These are phyloP conservation scores for Mucuna pruriens DNA, from an alignment of 306 rosid species.

Conservation along the genomic window DNA sequence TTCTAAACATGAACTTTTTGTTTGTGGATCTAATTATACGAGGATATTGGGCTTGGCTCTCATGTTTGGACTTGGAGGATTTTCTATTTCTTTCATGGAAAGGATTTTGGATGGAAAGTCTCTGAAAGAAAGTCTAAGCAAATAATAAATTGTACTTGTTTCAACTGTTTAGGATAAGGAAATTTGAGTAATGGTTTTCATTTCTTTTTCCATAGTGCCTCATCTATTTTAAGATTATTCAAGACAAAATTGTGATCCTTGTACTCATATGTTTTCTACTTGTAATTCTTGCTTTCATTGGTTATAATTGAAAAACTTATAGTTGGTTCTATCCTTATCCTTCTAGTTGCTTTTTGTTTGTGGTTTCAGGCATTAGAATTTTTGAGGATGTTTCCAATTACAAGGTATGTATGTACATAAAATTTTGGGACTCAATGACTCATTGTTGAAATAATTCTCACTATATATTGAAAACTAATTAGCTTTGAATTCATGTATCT, in stretches of 20 bases:
- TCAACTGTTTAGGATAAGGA: not conserved
- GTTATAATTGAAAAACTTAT: not conserved
- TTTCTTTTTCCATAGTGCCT: not conserved
- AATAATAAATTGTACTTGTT: not conserved
- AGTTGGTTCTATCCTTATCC: slow-evolving; percentile 17
- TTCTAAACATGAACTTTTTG: not conserved
- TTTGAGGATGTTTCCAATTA: slow-evolving; percentile 77
- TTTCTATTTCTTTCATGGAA: not conserved
- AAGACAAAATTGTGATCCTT: not conserved
- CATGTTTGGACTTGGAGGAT: not conserved
- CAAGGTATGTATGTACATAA: slow-evolving; percentile 54
- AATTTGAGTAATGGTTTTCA: not conserved
- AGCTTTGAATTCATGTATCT: slow-evolving; percentile 7
- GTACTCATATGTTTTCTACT: not conserved
- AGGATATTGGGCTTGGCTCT: not conserved
- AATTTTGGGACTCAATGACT: not conserved
- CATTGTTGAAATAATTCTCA: not conserved
- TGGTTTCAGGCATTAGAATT: slow-evolving; percentile 83
- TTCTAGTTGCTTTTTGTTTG: slow-evolving; percentile 29
- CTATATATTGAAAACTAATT: slow-evolving; percentile 24
- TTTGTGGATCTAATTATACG: not conserved
- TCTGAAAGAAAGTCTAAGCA: no score
- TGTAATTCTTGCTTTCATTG: slow-evolving; percentile 17
- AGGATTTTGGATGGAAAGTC: not conserved
- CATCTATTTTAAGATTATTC: not conserved